Evolutionary conservation across 495 filamentous ascomycete species (phyloP), one percentile per base, ranked within the genome.

Genomic region (Monascus purpureus): DNA sequence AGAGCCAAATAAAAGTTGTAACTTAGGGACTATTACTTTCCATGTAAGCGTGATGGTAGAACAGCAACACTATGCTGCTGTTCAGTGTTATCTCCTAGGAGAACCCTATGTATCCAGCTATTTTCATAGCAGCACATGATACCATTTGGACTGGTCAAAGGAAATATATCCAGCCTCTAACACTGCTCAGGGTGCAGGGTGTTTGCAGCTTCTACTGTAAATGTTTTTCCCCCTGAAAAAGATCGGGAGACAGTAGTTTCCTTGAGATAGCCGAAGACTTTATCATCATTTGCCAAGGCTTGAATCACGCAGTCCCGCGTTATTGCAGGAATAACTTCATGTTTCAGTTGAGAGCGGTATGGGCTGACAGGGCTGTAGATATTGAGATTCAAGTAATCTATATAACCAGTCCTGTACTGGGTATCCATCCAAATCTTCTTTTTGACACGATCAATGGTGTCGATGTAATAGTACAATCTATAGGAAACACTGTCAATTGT

Each of bases 1-100:
- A 38, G 23, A 13, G 26, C 15, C n/a, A n/a, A 41, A 35, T 16
- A 25, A 38, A 33, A 35, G 26, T 19, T 12, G 35, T 24, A 39
- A 3, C 28, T 16, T 3, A 30, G 28, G 27, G 20, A 17, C n/a
- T 30, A 22, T 32, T 43, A 33, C 40, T 39, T 36, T 29, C 39
- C 40, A 36, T 43, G 40, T 15, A 39, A 30, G 9, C 40, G 22
- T 33, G 39, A 41, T 13, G 39, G 33, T 17, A 41, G 29, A n/a
- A 41, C 39, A 37, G 3, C 17, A 16, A 41, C 26, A 16, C n/a
- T n/a, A n/a, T n/a, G n/a, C n/a, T n/a, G n/a, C n/a, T n/a, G n/a
- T n/a, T 37, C 39, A 13, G 22, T 29, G 17, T 32, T 19, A 24
- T 33, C 17, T 24, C 24, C 16, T 33, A 32, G 12, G 25, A 11